phyloP scores from a whole-genome alignment of 495 filamentous ascomycete species.

The Daldinia loculata region DNA sequence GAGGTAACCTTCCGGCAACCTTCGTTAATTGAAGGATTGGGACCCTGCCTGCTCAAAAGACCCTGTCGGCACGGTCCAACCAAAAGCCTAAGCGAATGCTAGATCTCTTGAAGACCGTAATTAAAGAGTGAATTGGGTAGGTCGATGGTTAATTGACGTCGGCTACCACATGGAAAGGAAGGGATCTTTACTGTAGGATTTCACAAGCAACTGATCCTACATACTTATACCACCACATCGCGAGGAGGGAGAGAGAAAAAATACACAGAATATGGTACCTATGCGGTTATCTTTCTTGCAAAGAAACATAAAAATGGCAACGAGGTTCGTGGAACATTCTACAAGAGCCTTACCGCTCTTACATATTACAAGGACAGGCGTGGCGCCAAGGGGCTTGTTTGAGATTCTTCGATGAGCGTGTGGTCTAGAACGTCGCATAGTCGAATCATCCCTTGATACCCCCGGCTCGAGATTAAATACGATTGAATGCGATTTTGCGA shows the following conservation, averaged over 20 bases:
- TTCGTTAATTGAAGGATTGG: slow-evolving; percentile 9
- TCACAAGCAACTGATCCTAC: slow-evolving; percentile 19
- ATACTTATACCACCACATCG: slow-evolving; percentile 17
- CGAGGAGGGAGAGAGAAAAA: slow-evolving; percentile 11
- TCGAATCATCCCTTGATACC: slow-evolving; percentile 26
- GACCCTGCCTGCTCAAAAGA: background rate
- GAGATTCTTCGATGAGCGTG: slow-evolving; percentile 24
- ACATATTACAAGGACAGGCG: slow-evolving; percentile 29
- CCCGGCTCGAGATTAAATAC: slow-evolving; percentile 18
- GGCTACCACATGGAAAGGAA: background rate
- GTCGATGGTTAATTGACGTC: background rate
- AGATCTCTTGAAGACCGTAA: slow-evolving; percentile 3
- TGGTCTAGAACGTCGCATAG: slow-evolving; percentile 29
- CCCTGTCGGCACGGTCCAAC: slow-evolving; percentile 3
- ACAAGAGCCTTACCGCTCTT: slow-evolving; percentile 11
- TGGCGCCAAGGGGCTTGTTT: slow-evolving; percentile 35
- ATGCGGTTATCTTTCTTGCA: background rate
- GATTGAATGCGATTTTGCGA: slow-evolving; percentile 19
- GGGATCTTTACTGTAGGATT: background rate
- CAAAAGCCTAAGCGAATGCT: background rate
- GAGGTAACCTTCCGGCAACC: slow-evolving; percentile 5
- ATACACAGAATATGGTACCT: background rate
- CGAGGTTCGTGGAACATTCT: slow-evolving; percentile 40
- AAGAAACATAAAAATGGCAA: slow-evolving; percentile 11
- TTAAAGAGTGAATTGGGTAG: background rate